These are phyloP conservation scores for Pichia pseudocactophila DNA, from an alignment of 805 yeast genomes.

Conservation along the genomic window DNA sequence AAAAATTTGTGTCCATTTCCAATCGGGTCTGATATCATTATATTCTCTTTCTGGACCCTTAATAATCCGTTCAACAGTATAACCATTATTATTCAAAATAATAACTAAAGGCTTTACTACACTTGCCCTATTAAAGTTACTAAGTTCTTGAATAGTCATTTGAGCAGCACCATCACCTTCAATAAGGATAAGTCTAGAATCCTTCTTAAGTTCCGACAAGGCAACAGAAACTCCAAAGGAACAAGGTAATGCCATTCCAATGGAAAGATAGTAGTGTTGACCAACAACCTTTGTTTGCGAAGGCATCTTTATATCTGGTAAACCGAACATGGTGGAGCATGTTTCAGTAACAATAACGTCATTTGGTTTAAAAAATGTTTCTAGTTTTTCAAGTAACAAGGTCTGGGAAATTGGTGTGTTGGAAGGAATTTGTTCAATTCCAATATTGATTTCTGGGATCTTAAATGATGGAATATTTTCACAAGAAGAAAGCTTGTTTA, in stretches of 20 bases:
- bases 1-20: constrained; percentile 74
- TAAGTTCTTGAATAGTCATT: constrained; percentile 78
- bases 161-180: constrained; percentile 95
- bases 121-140: constrained; percentile 33
- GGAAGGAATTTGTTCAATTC: constrained; percentile 19
- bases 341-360: constrained; percentile 78
- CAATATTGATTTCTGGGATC: constrained; percentile 8
- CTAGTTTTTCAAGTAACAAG: constrained; percentile 33
- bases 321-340: constrained; percentile 73
- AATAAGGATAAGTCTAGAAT: constrained; percentile 50
- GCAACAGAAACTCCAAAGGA: constrained; percentile 78
- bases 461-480: constrained; percentile 8
- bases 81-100: constrained; percentile 77
- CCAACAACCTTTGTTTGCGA: constrained; percentile 41
- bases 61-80: constrained; percentile 82
- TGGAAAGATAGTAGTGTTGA: constrained; percentile 74
- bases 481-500: constrained; percentile 27
- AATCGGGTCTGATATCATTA: constrained; percentile 71
- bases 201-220: constrained; percentile 40
- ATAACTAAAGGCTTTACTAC: constrained; percentile 63
- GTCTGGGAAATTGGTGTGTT: constrained; percentile 39
- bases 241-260: constrained; percentile 85
- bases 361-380: constrained; percentile 33
- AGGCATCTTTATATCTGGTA: constrained; percentile 61
- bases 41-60: constrained; percentile 69